phyloP scores from a whole-genome alignment of 805 yeast genomes.

The Ogataea philodendri region DNA sequence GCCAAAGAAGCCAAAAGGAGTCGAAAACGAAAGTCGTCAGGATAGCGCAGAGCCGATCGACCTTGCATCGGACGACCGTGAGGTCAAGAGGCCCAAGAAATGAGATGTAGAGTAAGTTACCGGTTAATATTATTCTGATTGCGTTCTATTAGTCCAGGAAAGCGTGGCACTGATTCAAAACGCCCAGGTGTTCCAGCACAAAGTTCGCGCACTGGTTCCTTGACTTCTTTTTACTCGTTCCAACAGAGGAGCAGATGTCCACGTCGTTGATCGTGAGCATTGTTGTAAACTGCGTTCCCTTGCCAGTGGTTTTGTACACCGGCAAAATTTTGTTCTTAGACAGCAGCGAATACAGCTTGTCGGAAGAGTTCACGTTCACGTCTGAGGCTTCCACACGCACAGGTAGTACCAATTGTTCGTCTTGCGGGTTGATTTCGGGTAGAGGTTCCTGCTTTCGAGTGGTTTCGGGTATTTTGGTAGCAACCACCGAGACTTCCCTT shows the following conservation, averaged over 20 bases:
- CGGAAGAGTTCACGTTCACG: constrained; percentile 26
- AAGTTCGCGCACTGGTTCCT: constrained; percentile 40
- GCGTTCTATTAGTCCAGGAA: constrained; percentile 8
- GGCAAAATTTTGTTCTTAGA: constrained; percentile 30
- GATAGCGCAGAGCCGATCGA: constrained; percentile 32
- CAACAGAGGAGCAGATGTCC: constrained; percentile 35
- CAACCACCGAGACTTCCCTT: constrained; percentile 30
- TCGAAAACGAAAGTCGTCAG: constrained; percentile 30
- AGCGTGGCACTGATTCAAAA: constrained; percentile 21
- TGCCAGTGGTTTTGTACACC: constrained; percentile 27
- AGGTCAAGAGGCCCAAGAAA: constrained; percentile 10
- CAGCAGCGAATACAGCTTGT: constrained; percentile 33
- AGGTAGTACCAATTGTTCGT: constrained; percentile 4
- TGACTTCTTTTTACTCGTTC: constrained; percentile 38
- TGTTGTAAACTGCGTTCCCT: constrained; percentile 26
- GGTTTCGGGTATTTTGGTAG: constrained; percentile 6
- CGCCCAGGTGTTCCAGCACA: constrained; percentile 23
- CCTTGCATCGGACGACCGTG: constrained; percentile 9
- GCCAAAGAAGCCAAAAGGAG: constrained; percentile 23
- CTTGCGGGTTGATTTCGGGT: constrained; percentile 3
- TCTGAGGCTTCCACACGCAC: constrained; percentile 17
- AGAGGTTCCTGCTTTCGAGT: not conserved
- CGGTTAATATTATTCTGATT: constrained; percentile 3
- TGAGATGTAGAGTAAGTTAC: too few species aligned
- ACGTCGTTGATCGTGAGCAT: constrained; percentile 33